Evolutionary conservation across 129 eudicot genomes (phyloP).

Genomic region (Artemisia argyi): DNA sequence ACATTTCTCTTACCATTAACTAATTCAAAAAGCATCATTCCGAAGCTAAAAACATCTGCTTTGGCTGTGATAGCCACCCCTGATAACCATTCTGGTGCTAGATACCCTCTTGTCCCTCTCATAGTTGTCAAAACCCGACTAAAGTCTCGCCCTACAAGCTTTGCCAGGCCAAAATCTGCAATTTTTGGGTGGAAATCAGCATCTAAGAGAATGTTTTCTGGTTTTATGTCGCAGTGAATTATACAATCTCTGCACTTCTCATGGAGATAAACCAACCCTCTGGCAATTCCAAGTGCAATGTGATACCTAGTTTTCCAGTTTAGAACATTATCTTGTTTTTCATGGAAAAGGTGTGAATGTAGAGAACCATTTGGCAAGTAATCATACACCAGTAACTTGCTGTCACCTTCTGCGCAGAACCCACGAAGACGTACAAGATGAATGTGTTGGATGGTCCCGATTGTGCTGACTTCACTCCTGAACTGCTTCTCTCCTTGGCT

Average conservation of each 20-base stretch:
- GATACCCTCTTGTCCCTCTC: constrained; percentile 75
- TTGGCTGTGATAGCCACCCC: constrained; percentile 69
- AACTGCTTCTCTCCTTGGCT: constrained; percentile 76
- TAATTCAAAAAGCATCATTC: constrained; percentile 72
- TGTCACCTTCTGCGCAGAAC: constrained; percentile 55
- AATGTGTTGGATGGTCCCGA: constrained; percentile 75
- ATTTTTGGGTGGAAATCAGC: constrained; percentile 54
- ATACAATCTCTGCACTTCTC: constrained; percentile 72
- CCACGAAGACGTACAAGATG: constrained; percentile 78
- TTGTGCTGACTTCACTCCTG: constrained; percentile 73
- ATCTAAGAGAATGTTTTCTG: constrained; percentile 69
- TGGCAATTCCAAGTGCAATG: constrained; percentile 61
- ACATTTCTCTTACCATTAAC: constrained; percentile 55
- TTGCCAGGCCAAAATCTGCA: constrained; percentile 81
- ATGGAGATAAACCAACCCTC: constrained; percentile 69
- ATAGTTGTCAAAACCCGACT: constrained; percentile 74
- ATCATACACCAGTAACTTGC: constrained; percentile 62
- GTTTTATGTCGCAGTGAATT: constrained; percentile 85
- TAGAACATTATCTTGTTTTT: constrained; percentile 12
- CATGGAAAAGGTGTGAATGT: constrained; percentile 51
- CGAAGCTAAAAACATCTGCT: constrained; percentile 78
- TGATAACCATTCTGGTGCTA: constrained; percentile 90
- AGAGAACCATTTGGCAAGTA: constrained; percentile 71
- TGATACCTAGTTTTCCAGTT: constrained; percentile 65
- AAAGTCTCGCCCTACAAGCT: constrained; percentile 75